Percentiles rank a stretch among this genome's conserved stretches.
Evolutionary conservation across 768 basidiomycete genomes (phyloP).

Genomic region (Tephrocybe rancida): DNA sequence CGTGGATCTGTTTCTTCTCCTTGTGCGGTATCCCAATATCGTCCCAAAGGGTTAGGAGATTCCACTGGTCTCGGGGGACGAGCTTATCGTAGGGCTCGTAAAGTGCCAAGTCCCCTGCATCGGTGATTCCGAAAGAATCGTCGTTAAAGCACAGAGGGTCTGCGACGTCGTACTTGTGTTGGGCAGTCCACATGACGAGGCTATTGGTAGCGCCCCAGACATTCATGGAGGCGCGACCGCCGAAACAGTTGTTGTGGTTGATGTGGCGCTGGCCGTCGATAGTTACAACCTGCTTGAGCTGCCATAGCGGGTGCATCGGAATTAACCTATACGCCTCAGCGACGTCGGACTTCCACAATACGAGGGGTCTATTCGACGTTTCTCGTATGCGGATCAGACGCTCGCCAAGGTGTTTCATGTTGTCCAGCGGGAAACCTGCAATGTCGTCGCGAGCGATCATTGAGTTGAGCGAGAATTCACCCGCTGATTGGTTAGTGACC

Average conservation of each 20-base stretch:
- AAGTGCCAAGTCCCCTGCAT: constrained; percentile 17
- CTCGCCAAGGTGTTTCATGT: constrained; percentile 30
- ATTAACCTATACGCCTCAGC: constrained; percentile 32
- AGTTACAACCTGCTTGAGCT: constrained; percentile 33
- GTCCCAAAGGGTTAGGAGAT: constrained; percentile 15
- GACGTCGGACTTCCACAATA: constrained; percentile 41
- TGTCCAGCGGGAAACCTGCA: constrained; percentile 31
- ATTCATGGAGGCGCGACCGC: constrained; percentile 24
- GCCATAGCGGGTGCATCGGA: constrained; percentile 31
- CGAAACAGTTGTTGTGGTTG: constrained; percentile 35
- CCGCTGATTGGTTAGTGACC: constrained; percentile 40
- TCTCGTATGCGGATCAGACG: constrained; percentile 14
- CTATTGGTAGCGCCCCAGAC: too few species aligned
- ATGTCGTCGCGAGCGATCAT: constrained; percentile 28
- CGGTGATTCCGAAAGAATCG: constrained; percentile 28
- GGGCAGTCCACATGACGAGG: constrained; percentile 38
- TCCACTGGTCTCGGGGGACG: background rate
- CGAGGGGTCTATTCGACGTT: constrained; percentile 17
- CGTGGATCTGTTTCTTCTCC: constrained; percentile 39
- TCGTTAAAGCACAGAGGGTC: constrained; percentile 32
- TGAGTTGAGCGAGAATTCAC: constrained; percentile 34
- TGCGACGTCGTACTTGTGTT: constrained; percentile 15
- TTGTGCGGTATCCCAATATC: constrained; percentile 43
- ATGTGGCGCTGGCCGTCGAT: constrained; percentile 30
- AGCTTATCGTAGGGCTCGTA: constrained; percentile 29